Base-by-base conservation (phyloP, 805 yeast genomes). In the Suhomyces prunicola region DNA sequence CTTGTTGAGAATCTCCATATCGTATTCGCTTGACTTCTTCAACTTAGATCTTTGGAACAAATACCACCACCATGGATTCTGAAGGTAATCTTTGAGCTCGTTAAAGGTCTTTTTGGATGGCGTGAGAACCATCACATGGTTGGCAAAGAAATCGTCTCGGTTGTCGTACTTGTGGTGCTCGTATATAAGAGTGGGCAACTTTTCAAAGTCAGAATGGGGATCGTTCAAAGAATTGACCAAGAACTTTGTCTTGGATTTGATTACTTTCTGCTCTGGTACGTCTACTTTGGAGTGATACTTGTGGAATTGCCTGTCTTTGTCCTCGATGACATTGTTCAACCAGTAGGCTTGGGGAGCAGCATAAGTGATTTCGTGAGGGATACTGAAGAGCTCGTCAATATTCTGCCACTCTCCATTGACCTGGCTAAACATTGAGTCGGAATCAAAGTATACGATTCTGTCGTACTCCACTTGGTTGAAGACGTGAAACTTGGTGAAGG, bases 61-160 rank as follows among this genome's bases (percentile, higher is more conserved):
- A 5, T 57, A 47, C 74, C 74, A 70, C 51, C 54, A 56, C 64
- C 63, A 62, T 19, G 74, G 73, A 53, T 63, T 68, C 44, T 62
- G 46, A 0, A 68, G 58, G 36, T 66, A 64, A 12, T 63, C 50
- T 48, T 52, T 56, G 56, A 62, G 54, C 22, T 60, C 54, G 6
- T 62, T 50, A 54, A 66, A 76, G 4, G 60, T 42, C 29, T 60
- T 56, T 6, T 52, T 47, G 5, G 71, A 71, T 3, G 90, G 90
- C 41, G 71, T 74, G n/a, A 84, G 68, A 6, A 85, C 86, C 85
- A 86, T 84, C 5, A 86, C 63, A 55, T 81, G 82, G 44, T 78
- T 74, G 0, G 73, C 76, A 56, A 77, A 71, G 53, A 68, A 71
- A 47, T 60, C 57, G 23, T 60, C 58, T 24, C 66, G 52, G 49